Percentiles rank a stretch among this genome's conserved stretches.
phyloP scores from a whole-genome alignment of 352 stramenopile genomes.

The Phytophthora pseudosyringae region DNA sequence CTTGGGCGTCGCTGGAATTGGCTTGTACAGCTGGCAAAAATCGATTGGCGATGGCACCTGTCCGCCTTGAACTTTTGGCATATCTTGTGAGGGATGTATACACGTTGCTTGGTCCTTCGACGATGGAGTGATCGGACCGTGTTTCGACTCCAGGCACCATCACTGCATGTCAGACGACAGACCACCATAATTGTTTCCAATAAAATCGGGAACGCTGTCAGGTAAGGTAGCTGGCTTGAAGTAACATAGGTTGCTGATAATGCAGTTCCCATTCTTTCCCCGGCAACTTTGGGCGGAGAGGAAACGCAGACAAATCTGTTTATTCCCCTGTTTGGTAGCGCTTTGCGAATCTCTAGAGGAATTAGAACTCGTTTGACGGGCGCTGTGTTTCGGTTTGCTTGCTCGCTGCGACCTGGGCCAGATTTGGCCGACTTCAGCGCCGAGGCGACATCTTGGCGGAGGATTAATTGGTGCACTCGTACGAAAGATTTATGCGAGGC shows the following conservation, averaged over 20 bases:
- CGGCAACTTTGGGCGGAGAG: background rate
- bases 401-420: background rate
- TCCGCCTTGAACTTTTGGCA: background rate
- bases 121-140: background rate
- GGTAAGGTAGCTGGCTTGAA: background rate
- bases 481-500: slow-evolving; percentile 8
- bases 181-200: background rate
- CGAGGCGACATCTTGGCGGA: slow-evolving; percentile 3
- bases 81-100: background rate
- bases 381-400: background rate
- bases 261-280: background rate
- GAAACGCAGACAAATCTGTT: background rate
- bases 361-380: background rate
- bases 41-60: background rate
- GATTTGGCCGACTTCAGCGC: background rate
- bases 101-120: background rate
- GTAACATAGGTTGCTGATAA: background rate
- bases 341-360: background rate
- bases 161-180: background rate
- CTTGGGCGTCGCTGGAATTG: background rate
- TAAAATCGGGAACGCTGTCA: background rate
- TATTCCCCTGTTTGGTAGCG: background rate
- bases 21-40: background rate
- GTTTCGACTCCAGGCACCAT: background rate
- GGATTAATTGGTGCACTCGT: background rate